Evolutionary conservation across 2,329 filamentous ascomycete species (phyloP), one percentile per base, ranked within the genome.

Genomic region (Ascochyta rabiei): DNA sequence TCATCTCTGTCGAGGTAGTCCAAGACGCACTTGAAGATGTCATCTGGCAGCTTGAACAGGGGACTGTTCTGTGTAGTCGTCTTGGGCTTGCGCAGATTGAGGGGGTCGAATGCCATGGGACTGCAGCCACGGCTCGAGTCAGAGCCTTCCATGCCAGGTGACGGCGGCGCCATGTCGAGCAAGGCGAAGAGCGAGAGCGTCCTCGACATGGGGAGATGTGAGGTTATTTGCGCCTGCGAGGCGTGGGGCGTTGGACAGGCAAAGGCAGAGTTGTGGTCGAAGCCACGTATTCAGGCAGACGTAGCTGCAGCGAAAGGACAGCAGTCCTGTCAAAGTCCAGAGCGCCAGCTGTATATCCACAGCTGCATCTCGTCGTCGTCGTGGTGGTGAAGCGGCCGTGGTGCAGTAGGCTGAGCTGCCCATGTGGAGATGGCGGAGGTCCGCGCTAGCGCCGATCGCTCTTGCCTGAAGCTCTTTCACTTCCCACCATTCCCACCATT

Each of bases 11-110:
- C 65, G 6, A 75, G 63, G 47, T 75, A 71, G 60, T 75, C 72
- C 47, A 68, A 59, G 37, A 75, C 59, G 48, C 71, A 74, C 41
- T 67, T 69, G 64, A 75, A 74, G 41, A 75, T 69, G 51, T 75
- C 72, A 51, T 71, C 69, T 4, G 72, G 71, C 33, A 75, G 65
- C 47, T 62, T 63, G 33, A 73, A 59, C 38, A 75, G 67, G 61
- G 49, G 62, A 43, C 62, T 71, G 60, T 34, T 60, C 55, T 56
- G 62, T 24, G 49, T 57, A 18, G 55, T 48, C 15, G 57, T 57
- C 31, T 44, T 58, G 43, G 54, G 59, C 57, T 56, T 62, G 23
- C 56, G 55, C 23, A 57, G 48, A 40, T 57, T 59, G 50, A 59
- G 57, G 24, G 64, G 43, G 34, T 66, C 64, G 48, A 63, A 54